A percentile compares a stretch with the other conserved stretches of the same genome.
These are phyloP conservation scores for Rhodotorula mucilaginosa DNA, from an alignment of 1,284 basidiomycete species.

Conservation along the genomic window DNA sequence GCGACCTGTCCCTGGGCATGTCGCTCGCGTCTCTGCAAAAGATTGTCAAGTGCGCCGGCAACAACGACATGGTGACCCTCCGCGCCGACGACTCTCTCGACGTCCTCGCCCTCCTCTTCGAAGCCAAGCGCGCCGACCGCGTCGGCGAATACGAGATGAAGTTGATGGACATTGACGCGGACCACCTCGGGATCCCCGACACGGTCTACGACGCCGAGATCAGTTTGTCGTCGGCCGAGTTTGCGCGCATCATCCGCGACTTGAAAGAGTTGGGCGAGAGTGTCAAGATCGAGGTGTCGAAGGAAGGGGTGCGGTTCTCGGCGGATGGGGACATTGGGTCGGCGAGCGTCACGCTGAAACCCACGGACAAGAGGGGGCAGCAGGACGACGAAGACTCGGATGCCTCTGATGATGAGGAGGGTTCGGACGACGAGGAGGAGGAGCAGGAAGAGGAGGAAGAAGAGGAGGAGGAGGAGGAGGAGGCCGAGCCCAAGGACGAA, in stretches of 20 bases:
- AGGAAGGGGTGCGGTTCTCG: constrained; percentile 93
- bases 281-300: constrained; percentile 92
- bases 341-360: constrained; percentile 82
- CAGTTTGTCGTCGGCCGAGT: constrained; percentile 82
- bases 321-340: constrained; percentile 93
- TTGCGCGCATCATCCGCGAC: constrained; percentile 89
- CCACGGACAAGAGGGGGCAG: constrained; percentile 49
- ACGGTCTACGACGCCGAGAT: constrained; percentile 96
- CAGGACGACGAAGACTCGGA: constrained; percentile 41
- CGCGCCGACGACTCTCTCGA: constrained; percentile 92
- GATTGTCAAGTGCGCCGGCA: constrained; percentile 94
- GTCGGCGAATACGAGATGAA: constrained; percentile 99
- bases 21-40: constrained; percentile 81
- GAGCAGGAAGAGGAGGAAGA: constrained; percentile 41
- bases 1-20: constrained; percentile 65
- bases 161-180: constrained; percentile 98
- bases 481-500: constrained; percentile 52
- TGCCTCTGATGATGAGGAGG: constrained; percentile 42
- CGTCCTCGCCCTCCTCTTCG: constrained; percentile 82
- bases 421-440: constrained; percentile 24
- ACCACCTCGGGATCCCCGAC: constrained; percentile 95
- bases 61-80: constrained; percentile 89
- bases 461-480: constrained; percentile 47
- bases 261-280: constrained; percentile 88
- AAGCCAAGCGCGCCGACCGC: constrained; percentile 85